phyloP scores from a whole-genome alignment of 257 asterid genomes.

The Knoxia roxburghii region DNA sequence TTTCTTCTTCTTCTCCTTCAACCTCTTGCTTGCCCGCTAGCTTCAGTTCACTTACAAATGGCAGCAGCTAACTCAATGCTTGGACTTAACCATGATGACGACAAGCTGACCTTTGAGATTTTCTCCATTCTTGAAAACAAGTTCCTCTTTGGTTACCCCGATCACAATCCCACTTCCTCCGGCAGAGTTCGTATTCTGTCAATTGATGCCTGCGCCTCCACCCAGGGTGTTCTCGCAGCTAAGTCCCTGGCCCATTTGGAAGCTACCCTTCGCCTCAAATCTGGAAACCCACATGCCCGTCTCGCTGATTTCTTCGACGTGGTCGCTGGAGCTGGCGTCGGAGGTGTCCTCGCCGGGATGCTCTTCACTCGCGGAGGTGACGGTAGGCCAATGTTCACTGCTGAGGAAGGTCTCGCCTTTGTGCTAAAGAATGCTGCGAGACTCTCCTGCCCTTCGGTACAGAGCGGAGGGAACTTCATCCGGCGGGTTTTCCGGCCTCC shows the following conservation, averaged over 20 bases:
- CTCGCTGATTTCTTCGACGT: slow-evolving; percentile 72
- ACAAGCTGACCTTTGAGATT: slow-evolving; percentile 55
- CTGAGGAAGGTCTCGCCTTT: slow-evolving; percentile 47
- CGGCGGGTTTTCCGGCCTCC: slow-evolving; percentile 22
- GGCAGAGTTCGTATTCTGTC: slow-evolving; percentile 60
- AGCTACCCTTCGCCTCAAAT: slow-evolving; percentile 34
- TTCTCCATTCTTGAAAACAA: slow-evolving; percentile 86
- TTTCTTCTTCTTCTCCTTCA: no score
- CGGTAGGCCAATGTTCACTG: slow-evolving; percentile 45
- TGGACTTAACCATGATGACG: slow-evolving; percentile 21
- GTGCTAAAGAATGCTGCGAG: slow-evolving; percentile 26
- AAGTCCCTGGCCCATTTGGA: slow-evolving; percentile 49
- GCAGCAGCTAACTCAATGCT: slow-evolving; percentile 40
- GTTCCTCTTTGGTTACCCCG: slow-evolving; percentile 55
- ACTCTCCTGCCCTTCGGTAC: slow-evolving; percentile 8
- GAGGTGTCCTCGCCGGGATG: slow-evolving; percentile 61
- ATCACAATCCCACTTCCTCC: not conserved
- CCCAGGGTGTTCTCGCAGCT: slow-evolving; percentile 61
- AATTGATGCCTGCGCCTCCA: slow-evolving; percentile 64
- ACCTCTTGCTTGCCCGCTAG: no score
- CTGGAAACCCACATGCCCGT: slow-evolving; percentile 49
- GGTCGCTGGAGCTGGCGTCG: slow-evolving; percentile 67
- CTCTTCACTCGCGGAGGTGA: slow-evolving; percentile 52
- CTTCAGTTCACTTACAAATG: no score
- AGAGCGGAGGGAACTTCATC: slow-evolving; percentile 15